Evolutionary conservation across 1,284 basidiomycete species (phyloP), one percentile per base, ranked within the genome.

Genomic region (Puccinia coronata): DNA sequence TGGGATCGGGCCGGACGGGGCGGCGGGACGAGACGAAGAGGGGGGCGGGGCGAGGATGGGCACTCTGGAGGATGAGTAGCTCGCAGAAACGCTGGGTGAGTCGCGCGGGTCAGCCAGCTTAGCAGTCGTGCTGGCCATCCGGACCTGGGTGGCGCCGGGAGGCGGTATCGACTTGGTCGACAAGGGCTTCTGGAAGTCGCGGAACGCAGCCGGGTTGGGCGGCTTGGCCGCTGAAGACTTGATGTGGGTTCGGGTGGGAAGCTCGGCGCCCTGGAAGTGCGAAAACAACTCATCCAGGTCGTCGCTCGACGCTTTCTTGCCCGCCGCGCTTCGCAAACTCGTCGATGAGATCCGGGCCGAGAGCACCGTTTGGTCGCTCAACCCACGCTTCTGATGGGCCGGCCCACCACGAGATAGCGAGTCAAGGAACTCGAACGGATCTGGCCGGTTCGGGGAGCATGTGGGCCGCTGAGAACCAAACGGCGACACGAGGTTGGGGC

Each of bases 251-350:
- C 28, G 67, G 28, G 41, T 31, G 47, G 47, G 23, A n/a, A 47
- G 8, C 11, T 65, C 49, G 18, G 59, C 25, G 28, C 59, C 39
- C 65, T 76, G 49, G 23, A 79, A 79, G 25, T 55, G 31, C 18
- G 76, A 79, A 51, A 79, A 79, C 9, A 79, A 53, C 4, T 79
- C 76, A 70, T 79, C 76, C 34, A 79, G 39, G 63, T 67, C 53
- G 70, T 79, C 65, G 14, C 47, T 36, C n/a, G 34, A 31, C 3
- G 34, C 18, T 39, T 25, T 39, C 16, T 49, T 41, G 31, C 47
- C 47, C 61, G n/a, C 3, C 23, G 36, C 31, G 23, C 34, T 49
- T 63, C n/a, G n/a, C n/a, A n/a, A n/a, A n/a, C n/a, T n/a, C 41
- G 47, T 31, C 25, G 67, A 49, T n/a, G 67, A 65, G 36, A 39